Evolutionary conservation across 1,139 yeast genomes (phyloP), one percentile per base, ranked within the genome.

Genomic region (Debaryomycetaceae sp.): DNA sequence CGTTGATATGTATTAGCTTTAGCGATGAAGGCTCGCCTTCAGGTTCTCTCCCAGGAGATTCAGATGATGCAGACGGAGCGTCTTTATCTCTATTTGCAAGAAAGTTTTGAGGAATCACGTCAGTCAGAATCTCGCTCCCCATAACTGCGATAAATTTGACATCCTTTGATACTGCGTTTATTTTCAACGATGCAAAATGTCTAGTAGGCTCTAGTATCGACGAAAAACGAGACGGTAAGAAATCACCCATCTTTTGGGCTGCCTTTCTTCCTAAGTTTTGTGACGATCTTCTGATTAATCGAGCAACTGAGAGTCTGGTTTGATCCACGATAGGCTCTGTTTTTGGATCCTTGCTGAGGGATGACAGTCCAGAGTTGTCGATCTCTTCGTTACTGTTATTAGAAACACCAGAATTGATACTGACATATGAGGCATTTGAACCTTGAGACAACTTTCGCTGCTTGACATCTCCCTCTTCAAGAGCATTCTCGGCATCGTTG

Each of bases 161-260:
- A 45, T 83, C 87, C 46, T 74, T 75, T n/a, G 69, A 68, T 14
- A 77, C 68, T 2, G 84, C 75, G 8, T 93, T 95, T 23, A 93
- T 81, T 61, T 90, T 91, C 55, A 93, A 73, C 23, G 90, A 89
- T 0, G 99, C 98, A 75, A 93, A 93, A 59, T 91, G 97, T 45
- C 99, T 76, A 14, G 89, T 85, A 6, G 97, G 96, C 60, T 91
- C 97, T 56, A 93, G 71, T 48, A 91, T 84, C 2, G 96, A 89
- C 1, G 95, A 81, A 45, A 91, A 86, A 42, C 89, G 79, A 11
- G 87, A 82, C 0, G 97, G 97, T 38, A 91, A 72, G 52, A 84
- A 87, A 29, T 88, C 89, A 0, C 97, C 97, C 79, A 90, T 83
- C 43, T 85, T 86, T 55, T 85, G 95, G 0, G 96, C 96, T 1